Evolutionary conservation across 495 filamentous ascomycete genomes (phyloP), one percentile per base, ranked within the genome.

Genomic region (Trichoderma reesei): DNA sequence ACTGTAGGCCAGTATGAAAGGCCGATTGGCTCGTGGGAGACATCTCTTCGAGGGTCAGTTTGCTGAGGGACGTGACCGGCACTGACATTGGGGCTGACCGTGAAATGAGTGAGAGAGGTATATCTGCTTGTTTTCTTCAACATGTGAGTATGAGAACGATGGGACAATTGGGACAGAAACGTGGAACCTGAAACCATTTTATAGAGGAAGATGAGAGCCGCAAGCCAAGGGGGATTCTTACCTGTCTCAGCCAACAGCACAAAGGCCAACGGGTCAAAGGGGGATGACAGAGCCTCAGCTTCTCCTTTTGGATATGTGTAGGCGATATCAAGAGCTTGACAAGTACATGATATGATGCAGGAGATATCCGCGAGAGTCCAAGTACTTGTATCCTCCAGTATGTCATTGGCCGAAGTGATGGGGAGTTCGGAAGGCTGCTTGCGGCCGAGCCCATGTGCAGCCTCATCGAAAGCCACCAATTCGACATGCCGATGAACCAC

Each of bases 31-130:
- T 65, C 0, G 42, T 62, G 14, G 64, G 60, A 10, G 64, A 41
- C 64, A 65, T 65, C n/a, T 42, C 48, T n/a, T 65, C 60, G n/a
- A 65, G 41, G 31, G 64, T 62, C 18, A 65, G 64, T 59, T 39
- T 62, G 42, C 60, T 59, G 33, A 65, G 44, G 44, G 37, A 18
- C 3, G 60, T 13, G 5, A 62, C 37, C 7, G 64, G 59, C 1
- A 59, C 41, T 26, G 64, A 62, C 61, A 63, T 63, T 61, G 60
- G 14, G 1, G 14, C 20, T 26, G n/a, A 18, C n/a, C 16, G n/a
- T 18, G 3, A 3, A 9, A 18, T 48, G 5, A 9, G 44, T 48
- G 5, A 5, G 1, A 20, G 9, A 5, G 8, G 14, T 3, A 26
- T 18, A 16, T n/a, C 41, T 44, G 10, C 16, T n/a, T 44, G 10